phyloP scores from a whole-genome alignment of 1,284 basidiomycete genomes.

The Apiotrichum montevideense region DNA sequence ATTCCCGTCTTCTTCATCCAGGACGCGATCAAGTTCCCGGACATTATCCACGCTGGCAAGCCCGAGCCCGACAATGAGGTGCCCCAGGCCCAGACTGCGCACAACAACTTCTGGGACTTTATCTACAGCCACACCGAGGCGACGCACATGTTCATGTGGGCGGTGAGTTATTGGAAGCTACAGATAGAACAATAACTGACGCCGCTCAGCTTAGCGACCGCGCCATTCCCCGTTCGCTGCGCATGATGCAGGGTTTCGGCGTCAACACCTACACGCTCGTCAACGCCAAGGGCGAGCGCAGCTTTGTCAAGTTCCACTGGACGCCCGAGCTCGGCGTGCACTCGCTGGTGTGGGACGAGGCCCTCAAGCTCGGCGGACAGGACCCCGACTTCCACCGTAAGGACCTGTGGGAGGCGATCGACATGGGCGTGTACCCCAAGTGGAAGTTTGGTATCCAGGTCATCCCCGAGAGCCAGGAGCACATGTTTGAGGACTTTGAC shows the following conservation, averaged over 20 bases:
- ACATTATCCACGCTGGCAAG: constrained; percentile 62
- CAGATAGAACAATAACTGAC: constrained; percentile 44
- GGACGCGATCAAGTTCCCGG: constrained; percentile 71
- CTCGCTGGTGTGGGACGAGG: constrained; percentile 79
- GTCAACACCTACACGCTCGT: constrained; percentile 46
- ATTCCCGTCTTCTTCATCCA: constrained; percentile 79
- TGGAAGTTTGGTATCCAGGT: constrained; percentile 73
- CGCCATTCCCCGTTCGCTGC: constrained; percentile 67
- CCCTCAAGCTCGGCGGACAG: constrained; percentile 68
- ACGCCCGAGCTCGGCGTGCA: constrained; percentile 67
- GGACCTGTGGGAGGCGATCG: constrained; percentile 61
- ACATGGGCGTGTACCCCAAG: constrained; percentile 59
- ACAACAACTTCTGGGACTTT: constrained; percentile 78
- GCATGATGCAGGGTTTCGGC: constrained; percentile 81
- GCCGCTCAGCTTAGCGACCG: constrained; percentile 62
- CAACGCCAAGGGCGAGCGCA: constrained; percentile 59
- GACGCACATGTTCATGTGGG: constrained; percentile 63
- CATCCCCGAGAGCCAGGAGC: constrained; percentile 58
- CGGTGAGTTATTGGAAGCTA: background rate
- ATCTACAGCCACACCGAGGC: constrained; percentile 50
- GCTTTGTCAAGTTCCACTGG: constrained; percentile 81
- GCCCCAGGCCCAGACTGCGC: constrained; percentile 49
- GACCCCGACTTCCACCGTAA: constrained; percentile 69
- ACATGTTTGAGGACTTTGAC: constrained; percentile 58
- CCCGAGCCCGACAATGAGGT: constrained; percentile 66